A percentile compares a stretch with the other conserved stretches of the same genome.
Conservation (phyloP, 495 filamentous ascomycete genomes). For the Opeltia flavorubescens region DNA sequence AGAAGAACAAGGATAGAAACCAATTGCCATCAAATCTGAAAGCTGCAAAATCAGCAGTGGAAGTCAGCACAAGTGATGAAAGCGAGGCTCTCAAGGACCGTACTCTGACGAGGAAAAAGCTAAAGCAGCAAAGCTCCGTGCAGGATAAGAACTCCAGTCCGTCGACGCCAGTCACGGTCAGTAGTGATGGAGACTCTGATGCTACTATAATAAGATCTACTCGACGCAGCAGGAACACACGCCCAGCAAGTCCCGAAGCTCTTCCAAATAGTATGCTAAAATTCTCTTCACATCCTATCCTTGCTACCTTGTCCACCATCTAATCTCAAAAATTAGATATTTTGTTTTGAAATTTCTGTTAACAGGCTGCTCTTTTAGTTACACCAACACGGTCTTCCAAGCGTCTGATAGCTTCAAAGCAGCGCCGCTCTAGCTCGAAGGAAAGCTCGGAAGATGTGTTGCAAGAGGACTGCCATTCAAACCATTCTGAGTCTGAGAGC, state of each 20-base stretch:
- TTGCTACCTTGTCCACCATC: not conserved
- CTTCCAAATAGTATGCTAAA: not conserved
- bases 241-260: not conserved
- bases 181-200: not conserved
- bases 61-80: not conserved
- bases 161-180: not conserved
- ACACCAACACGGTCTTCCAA: constrained; percentile 1
- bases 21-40: not conserved
- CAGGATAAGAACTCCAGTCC: too few relatives aligned
- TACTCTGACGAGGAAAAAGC: not conserved
- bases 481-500: not conserved
- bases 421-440: not conserved
- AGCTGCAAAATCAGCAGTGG: not conserved
- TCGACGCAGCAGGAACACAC: not conserved
- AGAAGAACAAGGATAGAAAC: not conserved
- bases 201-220: not conserved
- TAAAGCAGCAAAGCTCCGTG: too few relatives aligned
- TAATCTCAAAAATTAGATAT: too few relatives aligned
- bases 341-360: too few relatives aligned
- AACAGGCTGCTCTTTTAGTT: too few relatives aligned
- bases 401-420: not conserved
- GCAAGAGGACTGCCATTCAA: not conserved
- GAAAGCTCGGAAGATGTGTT: not conserved
- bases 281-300: not conserved
- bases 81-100: not conserved